A percentile compares a stretch with the other conserved stretches of the same genome.
Evolutionary conservation across 306 rosid genomes (phyloP).

Genomic region (Benincasa hispida): DNA sequence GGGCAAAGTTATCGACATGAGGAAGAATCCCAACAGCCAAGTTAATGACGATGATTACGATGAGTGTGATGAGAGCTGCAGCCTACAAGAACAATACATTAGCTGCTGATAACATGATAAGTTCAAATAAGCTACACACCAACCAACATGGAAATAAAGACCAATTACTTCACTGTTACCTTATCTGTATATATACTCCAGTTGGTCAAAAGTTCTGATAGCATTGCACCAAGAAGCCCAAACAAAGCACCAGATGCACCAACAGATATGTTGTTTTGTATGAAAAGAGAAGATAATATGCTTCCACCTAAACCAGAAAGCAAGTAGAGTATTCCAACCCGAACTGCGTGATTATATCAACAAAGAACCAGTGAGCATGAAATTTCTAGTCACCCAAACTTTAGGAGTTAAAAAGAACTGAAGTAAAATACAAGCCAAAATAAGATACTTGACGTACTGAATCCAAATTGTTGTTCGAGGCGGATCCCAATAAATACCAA

Average conservation of each 20-base stretch:
- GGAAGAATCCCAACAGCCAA: constrained; percentile 11
- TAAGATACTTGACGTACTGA: background rate
- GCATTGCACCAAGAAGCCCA: constrained; percentile 12
- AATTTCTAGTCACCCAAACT: background rate
- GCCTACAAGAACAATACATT: background rate
- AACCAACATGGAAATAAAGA: background rate
- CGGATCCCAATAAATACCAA: constrained; percentile 10
- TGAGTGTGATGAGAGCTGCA: constrained; percentile 13
- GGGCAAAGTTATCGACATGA: constrained; percentile 7
- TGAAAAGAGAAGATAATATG: constrained; percentile 7
- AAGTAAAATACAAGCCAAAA: background rate
- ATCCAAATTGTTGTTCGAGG: constrained; percentile 8
- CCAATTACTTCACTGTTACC: background rate
- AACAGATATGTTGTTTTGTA: constrained; percentile 9
- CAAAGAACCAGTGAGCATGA: background rate
- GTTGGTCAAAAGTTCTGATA: constrained; percentile 12
- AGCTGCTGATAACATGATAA: background rate
- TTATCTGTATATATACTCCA: constrained; percentile 9
- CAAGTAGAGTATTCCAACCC: constrained; percentile 4
- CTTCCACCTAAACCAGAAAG: constrained; percentile 7
- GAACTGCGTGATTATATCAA: background rate
- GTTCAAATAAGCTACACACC: background rate
- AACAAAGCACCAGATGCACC: constrained; percentile 15
- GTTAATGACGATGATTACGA: constrained; percentile 4
- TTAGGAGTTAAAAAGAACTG: background rate